phyloP scores from a whole-genome alignment of 306 rosid genomes.

The Phaseolus lunatus region DNA sequence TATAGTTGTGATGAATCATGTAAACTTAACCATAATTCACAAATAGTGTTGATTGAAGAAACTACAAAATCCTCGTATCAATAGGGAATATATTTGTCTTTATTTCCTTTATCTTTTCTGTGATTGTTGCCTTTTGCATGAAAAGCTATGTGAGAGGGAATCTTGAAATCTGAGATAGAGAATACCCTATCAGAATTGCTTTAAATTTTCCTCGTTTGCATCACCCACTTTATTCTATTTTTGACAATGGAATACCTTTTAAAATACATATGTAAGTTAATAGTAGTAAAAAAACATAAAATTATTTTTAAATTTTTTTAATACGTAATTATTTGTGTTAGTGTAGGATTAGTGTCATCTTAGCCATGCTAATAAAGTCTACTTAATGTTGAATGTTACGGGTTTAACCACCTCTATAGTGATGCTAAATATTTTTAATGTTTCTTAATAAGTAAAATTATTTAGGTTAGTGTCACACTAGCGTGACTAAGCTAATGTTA shows the following conservation, averaged over 20 bases:
- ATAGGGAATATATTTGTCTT: background rate
- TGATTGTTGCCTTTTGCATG: slow-evolving; percentile 1
- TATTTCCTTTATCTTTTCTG: background rate
- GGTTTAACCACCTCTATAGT: too few relatives aligned
- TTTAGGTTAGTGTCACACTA: too few relatives aligned
- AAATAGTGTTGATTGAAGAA: background rate
- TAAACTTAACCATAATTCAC: background rate
- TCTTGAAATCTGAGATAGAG: background rate
- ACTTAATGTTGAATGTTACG: too few relatives aligned
- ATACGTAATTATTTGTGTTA: too few relatives aligned
- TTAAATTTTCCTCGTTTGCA: background rate
- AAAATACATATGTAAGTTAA: too few relatives aligned
- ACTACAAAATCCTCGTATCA: background rate
- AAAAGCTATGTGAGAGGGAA: background rate
- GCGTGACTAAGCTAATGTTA: too few relatives aligned
- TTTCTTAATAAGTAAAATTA: too few relatives aligned
- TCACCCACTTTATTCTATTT: slow-evolving; percentile 13
- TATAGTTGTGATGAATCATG: background rate
- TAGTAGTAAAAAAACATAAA: too few relatives aligned
- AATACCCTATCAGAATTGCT: background rate
- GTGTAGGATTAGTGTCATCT: too few relatives aligned
- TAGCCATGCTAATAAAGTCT: too few relatives aligned
- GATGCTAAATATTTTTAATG: too few relatives aligned
- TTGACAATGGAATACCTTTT: background rate
- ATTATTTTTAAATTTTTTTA: too few relatives aligned